Evolutionary conservation across 148 eudicot species (phyloP), one percentile per base, ranked within the genome.

Genomic region (Linanthus parryae): DNA sequence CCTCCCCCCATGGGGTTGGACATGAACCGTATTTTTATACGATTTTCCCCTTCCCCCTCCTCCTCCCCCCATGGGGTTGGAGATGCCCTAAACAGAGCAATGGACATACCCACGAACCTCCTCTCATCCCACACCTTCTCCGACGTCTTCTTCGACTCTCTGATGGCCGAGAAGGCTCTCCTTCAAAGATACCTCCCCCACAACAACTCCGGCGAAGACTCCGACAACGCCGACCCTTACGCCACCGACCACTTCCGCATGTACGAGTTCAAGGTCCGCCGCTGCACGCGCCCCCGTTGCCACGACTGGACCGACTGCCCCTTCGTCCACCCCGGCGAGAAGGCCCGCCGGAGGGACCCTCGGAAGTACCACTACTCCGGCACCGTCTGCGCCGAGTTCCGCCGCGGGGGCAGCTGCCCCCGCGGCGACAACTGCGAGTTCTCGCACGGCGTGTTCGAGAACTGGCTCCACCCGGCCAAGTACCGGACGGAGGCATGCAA

Each of bases 291-390:
- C 2, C 74, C 82, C 69, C 71, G 88, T 23, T 72, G 80, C 47
- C 95, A 90, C 42, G 97, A 90, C 60, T 90, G 95, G 97, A 90
- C 97, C 2, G 95, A 85, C 64, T 90, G 95, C 23, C 97, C 95
- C 0, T 90, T 80, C 22, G 80, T 86, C 0, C 97, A 90, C 18
- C 95, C 95, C 0, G 95, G 95, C 3, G 97, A 90, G 63, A 90
- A 90, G 61, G 97, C 97, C 0, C 72, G 95, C 0, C 58, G 97
- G 16, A 51, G 97, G 57, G 95, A 86, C 28, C 97, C 92, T 0
- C 33, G 94, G 2, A 33, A 73, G 71, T 86, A 38, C 43, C 71
- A 77, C 14, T 90, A 86, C 59, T 67, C 84, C 9, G 92, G 95
- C 1, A 74, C 77, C 9, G 84, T 80, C 2, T 90, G 97, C 43